Evolutionary conservation across 2,329 filamentous ascomycete genomes (phyloP), one percentile per base, ranked within the genome.

Genomic region (Macroventuria anomochaeta): DNA sequence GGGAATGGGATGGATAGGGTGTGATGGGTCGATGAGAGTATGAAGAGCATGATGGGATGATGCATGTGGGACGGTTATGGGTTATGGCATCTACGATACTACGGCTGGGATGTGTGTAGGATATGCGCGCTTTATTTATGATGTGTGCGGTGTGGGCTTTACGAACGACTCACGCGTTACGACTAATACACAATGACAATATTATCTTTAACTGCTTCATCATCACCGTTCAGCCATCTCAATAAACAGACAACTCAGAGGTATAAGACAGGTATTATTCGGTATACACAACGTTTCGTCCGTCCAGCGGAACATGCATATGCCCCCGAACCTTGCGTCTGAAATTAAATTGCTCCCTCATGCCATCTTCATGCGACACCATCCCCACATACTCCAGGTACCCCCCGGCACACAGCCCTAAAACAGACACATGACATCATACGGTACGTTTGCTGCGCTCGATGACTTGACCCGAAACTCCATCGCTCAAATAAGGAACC

Each of bases 1-100:
- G 43, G 42, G 3, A 53, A 53, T 17, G 46, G 46, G 20, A 51
- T 39, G 46, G 42, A 49, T 13, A 43, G 43, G 25, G 57, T 39
- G 20, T 50, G 46, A 46, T 33, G 36, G 28, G 31, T 50, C 20
- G 37, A n/a, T n/a, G n/a, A n/a, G n/a, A n/a, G n/a, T n/a, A n/a
- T n/a, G 44, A 31, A 43, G 41, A 29, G 28, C 15, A 42, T 51
- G 13, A 10, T 13, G 34, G n/a, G 12, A 38, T 26, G 46, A 25
- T 39, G 18, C 7, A n/a, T 8, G 8, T 29, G 25, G 18, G 25
- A 38, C 23, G 20, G 7, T 5, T 23, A 26, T n/a, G 20, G 12
- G 13, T 29, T 13, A 17, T 37, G 13, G 23, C n/a, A n/a, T n/a
- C n/a, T n/a, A n/a, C n/a, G n/a, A 25, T 25, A 25, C 8, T 8